Evolutionary conservation across 805 yeast genomes (phyloP).

Genomic region (Hanseniaspora lindneri): DNA sequence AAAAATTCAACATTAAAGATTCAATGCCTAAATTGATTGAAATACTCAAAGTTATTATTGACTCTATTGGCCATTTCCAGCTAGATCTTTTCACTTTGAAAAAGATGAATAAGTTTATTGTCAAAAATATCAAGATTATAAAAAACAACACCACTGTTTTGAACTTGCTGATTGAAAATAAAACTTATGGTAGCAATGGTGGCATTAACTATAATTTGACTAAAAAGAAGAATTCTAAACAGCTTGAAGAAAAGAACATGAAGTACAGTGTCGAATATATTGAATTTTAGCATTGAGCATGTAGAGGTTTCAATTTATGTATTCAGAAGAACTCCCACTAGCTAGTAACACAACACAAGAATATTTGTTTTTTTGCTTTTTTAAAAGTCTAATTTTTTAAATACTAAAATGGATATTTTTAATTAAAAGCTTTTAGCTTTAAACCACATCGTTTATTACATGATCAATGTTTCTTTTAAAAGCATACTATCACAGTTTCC

Average conservation of each 20-base stretch:
- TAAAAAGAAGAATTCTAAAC: slow-evolving; percentile 10
- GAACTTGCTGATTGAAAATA: slow-evolving; percentile 15
- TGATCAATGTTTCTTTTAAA: too few species aligned
- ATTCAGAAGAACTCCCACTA: not conserved
- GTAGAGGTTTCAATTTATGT: not conserved
- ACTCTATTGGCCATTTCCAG: slow-evolving; percentile 29
- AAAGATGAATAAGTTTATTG: slow-evolving; percentile 14
- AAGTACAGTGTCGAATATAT: slow-evolving; percentile 8
- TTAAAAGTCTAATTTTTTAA: too few species aligned
- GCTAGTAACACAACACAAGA: too few species aligned
- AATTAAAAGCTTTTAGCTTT: too few species aligned
- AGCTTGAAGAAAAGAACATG: slow-evolving; percentile 13
- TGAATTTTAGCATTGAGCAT: slow-evolving; percentile 3
- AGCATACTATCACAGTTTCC: too few species aligned
- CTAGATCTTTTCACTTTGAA: slow-evolving; percentile 19
- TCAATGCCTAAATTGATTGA: slow-evolving; percentile 25
- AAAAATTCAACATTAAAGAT: slow-evolving; percentile 16
- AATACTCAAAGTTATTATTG: slow-evolving; percentile 26
- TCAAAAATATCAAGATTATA: slow-evolving; percentile 15
- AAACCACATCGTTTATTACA: too few species aligned
- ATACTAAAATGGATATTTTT: too few species aligned
- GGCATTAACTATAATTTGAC: slow-evolving; percentile 14
- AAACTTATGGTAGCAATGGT: slow-evolving; percentile 16
- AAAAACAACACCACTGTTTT: slow-evolving; percentile 11
- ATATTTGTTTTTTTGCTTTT: too few species aligned